Conservation (phyloP, 768 basidiomycete species). For the Termitomyces sp. region DNA sequence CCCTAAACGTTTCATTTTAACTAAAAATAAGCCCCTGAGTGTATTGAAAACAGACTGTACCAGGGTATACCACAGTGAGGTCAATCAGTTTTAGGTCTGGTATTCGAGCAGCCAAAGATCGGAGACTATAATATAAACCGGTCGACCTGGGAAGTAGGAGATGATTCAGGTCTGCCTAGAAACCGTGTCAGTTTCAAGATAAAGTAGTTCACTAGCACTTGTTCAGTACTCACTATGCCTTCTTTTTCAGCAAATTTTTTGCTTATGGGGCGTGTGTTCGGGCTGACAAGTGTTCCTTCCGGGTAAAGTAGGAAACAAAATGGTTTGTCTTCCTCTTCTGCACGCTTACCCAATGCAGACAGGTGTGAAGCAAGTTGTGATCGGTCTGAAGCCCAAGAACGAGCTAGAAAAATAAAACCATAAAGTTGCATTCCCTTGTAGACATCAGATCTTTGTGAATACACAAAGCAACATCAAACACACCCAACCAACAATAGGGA, state of each 20-base stretch:
- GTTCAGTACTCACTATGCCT: constrained; percentile 66
- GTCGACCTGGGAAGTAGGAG: constrained; percentile 90
- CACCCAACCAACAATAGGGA: constrained; percentile 90
- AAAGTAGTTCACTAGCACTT: not conserved
- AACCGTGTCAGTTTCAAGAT: not conserved
- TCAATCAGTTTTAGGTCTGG: constrained; percentile 81
- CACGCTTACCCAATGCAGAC: constrained; percentile 60
- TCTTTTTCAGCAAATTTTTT: constrained; percentile 85
- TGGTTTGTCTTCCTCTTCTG: constrained; percentile 64
- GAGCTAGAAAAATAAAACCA: constrained; percentile 87
- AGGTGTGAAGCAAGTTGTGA: constrained; percentile 60
- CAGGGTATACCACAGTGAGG: constrained; percentile 88
- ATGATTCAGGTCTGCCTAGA: constrained; percentile 73
- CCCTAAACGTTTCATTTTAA: constrained; percentile 32
- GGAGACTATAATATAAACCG: constrained; percentile 80
- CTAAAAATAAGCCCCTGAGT: not conserved
- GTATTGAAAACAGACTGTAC: constrained; percentile 28
- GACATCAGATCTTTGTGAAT: constrained; percentile 1
- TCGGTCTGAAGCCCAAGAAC: constrained; percentile 87
- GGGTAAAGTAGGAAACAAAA: constrained; percentile 88
- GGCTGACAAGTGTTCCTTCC: constrained; percentile 91
- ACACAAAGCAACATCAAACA: not conserved
- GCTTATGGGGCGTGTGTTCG: constrained; percentile 79
- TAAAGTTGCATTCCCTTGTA: constrained; percentile 90
- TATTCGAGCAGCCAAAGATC: constrained; percentile 73